These are phyloP conservation scores for Taxillus chinensis DNA, from an alignment of 164 flowering plant species.

Conservation along the genomic window DNA sequence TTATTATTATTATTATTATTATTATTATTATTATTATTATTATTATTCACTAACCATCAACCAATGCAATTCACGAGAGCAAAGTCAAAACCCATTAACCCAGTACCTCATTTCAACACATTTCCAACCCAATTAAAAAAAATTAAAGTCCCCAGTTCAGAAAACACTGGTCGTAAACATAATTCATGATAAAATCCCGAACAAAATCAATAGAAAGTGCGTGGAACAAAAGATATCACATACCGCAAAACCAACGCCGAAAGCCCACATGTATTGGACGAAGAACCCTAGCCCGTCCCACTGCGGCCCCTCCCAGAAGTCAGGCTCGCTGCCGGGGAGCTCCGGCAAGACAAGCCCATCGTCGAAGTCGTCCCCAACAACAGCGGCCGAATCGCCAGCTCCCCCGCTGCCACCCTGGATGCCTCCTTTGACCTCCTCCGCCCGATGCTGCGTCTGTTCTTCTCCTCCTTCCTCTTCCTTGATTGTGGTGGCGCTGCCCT, in stretches of 20 bases:
- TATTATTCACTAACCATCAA: no score
- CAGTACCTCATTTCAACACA: no score
- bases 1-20: no score
- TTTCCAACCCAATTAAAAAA: no score
- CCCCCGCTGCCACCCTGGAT: background rate
- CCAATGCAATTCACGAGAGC: no score
- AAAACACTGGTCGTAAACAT: no score
- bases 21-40: no score
- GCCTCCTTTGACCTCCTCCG: conserved; percentile 8
- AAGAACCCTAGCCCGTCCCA: conserved; percentile 85
- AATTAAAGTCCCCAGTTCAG: no score
- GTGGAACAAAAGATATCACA: background rate
- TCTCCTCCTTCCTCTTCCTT: conserved; percentile 18
- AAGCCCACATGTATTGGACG: conserved; percentile 84
- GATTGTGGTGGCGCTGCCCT: conserved; percentile 31
- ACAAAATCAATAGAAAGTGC: no score
- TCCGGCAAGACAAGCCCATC: conserved; percentile 56
- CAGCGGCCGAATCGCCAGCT: background rate
- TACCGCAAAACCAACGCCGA: conserved; percentile 83
- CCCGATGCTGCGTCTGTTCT: conserved; percentile 4
- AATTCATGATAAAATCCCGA: no score
- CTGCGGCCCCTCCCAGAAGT: conserved; percentile 80
- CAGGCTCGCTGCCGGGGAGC: conserved; percentile 55
- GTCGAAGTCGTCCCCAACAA: conserved; percentile 15
- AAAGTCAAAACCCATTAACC: no score